Evolutionary conservation across 176 grass and related monocot species (phyloP), one percentile per base, ranked within the genome.

Genomic region (Alloteropsis semialata): DNA sequence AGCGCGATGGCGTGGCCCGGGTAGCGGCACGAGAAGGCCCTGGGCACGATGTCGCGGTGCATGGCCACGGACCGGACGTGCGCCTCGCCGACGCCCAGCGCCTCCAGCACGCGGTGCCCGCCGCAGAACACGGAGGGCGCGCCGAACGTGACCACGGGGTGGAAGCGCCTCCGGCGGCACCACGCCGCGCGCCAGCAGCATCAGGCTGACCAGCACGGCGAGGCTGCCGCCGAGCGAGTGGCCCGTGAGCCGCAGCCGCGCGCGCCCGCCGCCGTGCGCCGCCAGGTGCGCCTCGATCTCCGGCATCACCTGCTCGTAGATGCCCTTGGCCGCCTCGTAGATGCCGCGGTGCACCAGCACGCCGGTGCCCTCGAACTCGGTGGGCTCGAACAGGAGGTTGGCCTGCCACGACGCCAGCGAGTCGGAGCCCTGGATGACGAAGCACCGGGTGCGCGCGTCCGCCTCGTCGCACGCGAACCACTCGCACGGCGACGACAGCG

Each of bases 191-290:
- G 89, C 78, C 71, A 99, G 33, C 81, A 99, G 91, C 91, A 99
- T 99, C 18, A 99, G 85, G 49, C 87, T 91, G 22, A 96, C 93
- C 30, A 99, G 85, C 76, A 96, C 49, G 44, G 93, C 85, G 0
- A 99, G 91, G 85, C 96, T 99, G 82, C 96, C 96, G n/a, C 96
- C 96, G 53, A 99, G 89, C 16, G 93, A 99, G 83, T 99, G 96
- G n/a, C 96, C 96, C 5, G 96, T 88, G 85, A 99, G 86, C 21
- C 91, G 91, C 79, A 99, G 85, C 51, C 72, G 83, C 17, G 85
- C 87, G n/a, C n/a, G n/a, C 1, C 75, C 63, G 2, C 72, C 55
- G 3, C 78, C 72, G 58, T 83, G 41, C 53, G 45, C 63, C 25
- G 41, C 44, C 42, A 96, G 16, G 85, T 99, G 96, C 8, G 66